Conservation (phyloP, 2,329 filamentous ascomycete species). For the Dendryphion nanum region DNA sequence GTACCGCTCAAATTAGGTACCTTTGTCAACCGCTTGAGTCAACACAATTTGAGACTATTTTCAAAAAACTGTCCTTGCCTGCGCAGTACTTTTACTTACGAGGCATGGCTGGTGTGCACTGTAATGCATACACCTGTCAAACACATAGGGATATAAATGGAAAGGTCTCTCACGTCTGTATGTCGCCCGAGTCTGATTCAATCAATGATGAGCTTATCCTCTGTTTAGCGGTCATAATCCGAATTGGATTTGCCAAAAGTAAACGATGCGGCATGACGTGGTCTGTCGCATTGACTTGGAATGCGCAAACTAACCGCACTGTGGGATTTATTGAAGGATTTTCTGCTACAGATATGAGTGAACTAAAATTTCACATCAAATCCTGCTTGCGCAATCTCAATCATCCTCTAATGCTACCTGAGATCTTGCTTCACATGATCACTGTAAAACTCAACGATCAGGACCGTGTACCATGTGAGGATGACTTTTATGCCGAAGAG, state of each 20-base stretch:
- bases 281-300: conserved; percentile 1
- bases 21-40: no score
- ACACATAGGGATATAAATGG: conserved; percentile 2
- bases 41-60: no score
- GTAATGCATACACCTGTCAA: conserved; percentile 1
- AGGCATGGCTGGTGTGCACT: conserved; percentile 1
- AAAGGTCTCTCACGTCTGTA: conserved; percentile 3
- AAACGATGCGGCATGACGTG: neutral
- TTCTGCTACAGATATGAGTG: neutral
- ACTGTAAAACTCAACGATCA: conserved; percentile 4
- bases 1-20: no score
- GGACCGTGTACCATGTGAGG: conserved; percentile 4
- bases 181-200: neutral
- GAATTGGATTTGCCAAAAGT: conserved; percentile 1
- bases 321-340: conserved; percentile 4
- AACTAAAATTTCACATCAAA: neutral
- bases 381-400: neutral
- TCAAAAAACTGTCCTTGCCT: conserved; percentile 2
- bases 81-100: conserved; percentile 7
- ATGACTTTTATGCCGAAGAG: conserved; percentile 4
- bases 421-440: conserved; percentile 7
- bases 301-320: conserved; percentile 1
- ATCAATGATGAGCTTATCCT: neutral
- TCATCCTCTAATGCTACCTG: conserved; percentile 4
- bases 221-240: conserved; percentile 4